Conservation (phyloP, 306 rosid genomes). For the Lithocarpus polystachyus region DNA sequence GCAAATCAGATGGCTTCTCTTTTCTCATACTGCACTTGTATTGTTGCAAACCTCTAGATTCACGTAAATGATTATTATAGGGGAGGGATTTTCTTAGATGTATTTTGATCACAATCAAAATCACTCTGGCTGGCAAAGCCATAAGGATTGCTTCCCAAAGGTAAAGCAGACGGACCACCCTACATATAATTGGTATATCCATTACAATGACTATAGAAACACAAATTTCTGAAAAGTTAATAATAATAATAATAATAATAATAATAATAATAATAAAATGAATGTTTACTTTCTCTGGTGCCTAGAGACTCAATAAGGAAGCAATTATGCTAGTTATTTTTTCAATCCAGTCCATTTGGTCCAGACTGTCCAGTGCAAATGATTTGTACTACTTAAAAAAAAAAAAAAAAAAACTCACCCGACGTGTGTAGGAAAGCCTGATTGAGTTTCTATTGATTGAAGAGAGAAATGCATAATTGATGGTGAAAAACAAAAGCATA, state of each 20-base stretch:
- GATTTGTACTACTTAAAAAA: no score
- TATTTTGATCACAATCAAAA: constrained; percentile 25
- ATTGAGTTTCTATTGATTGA: no score
- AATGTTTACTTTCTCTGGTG: constrained; percentile 44
- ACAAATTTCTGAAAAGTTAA: constrained; percentile 7
- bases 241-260: no score
- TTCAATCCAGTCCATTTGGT: constrained; percentile 84
- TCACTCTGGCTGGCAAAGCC: constrained; percentile 20
- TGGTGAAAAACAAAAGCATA: no score
- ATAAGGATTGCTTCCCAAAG: constrained; percentile 25
- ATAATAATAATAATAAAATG: no score
- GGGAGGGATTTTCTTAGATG: constrained; percentile 26
- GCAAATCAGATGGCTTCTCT: constrained; percentile 67
- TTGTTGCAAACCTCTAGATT: constrained; percentile 47
- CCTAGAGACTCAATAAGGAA: constrained; percentile 61
- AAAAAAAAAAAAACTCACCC: no score
- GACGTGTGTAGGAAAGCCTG: rapidly evolving
- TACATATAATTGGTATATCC: constrained; percentile 30
- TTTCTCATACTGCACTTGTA: constrained; percentile 24
- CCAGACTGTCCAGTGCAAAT: constrained; percentile 5
- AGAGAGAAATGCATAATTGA: no score
- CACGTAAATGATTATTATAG: constrained; percentile 8
- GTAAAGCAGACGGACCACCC: constrained; percentile 34
- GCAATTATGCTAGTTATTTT: constrained; percentile 75
- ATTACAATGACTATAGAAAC: constrained; percentile 22